Evolutionary conservation across 176 grass and related monocot species (phyloP).

Genomic region (Coix lacrymajobi): DNA sequence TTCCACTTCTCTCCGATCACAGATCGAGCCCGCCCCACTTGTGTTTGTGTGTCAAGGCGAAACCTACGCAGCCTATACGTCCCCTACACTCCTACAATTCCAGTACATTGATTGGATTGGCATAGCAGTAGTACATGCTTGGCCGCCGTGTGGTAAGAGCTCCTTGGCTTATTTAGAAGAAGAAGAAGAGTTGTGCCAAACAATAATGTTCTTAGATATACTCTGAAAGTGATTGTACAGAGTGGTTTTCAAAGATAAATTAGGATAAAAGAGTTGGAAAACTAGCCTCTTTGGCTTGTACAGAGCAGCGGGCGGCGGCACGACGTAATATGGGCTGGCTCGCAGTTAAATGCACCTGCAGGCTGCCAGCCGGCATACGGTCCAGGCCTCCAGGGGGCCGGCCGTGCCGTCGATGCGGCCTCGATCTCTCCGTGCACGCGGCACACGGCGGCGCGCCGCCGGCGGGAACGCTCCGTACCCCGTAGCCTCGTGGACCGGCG

Average conservation of each 20-base stretch:
- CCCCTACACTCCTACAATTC: not conserved
- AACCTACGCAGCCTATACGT: not conserved
- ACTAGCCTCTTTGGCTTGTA: too few relatives aligned
- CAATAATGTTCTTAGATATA: too few relatives aligned
- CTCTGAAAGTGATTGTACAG: too few relatives aligned
- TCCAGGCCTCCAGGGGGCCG: not conserved
- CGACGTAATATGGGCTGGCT: not conserved
- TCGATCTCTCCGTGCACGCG: not conserved
- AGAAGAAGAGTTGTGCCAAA: too few relatives aligned
- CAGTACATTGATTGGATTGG: too few relatives aligned
- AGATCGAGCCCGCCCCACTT: not conserved
- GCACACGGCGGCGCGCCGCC: slow-evolving; percentile 42
- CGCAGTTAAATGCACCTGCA: not conserved
- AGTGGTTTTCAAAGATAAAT: too few relatives aligned
- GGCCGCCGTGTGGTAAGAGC: too few relatives aligned
- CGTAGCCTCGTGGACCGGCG: slow-evolving; percentile 25
- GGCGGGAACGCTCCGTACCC: slow-evolving; percentile 37
- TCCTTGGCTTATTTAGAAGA: too few relatives aligned
- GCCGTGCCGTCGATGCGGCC: not conserved
- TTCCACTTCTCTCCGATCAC: not conserved
- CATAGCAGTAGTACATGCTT: not conserved
- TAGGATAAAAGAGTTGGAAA: too few relatives aligned
- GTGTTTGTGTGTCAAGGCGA: too few relatives aligned
- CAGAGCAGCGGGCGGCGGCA: too few relatives aligned
- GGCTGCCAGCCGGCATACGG: not conserved